Percentiles rank a stretch among this genome's conserved stretches.
phyloP scores from a whole-genome alignment of 371 early-diverging fungal species.

The Homolaphlyctis polyrhiza region DNA sequence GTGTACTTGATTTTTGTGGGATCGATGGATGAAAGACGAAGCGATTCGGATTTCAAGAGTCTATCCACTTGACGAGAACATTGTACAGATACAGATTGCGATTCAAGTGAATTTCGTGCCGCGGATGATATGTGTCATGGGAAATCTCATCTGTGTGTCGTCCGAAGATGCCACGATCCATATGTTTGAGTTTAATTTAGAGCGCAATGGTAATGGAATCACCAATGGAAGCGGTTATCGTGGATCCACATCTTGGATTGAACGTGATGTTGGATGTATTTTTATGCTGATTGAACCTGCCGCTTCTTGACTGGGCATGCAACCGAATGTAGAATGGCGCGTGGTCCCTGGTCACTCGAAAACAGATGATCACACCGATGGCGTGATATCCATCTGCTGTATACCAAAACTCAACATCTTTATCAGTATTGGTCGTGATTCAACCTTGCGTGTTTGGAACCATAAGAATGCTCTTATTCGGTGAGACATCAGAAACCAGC shows the following conservation, averaged over 20 bases:
- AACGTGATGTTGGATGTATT: too few relatives aligned
- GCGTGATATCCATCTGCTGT: slow-evolving; percentile 24
- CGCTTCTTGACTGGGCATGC: too few relatives aligned
- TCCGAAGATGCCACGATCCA: slow-evolving; percentile 32
- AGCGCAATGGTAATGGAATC: slow-evolving; percentile 15
- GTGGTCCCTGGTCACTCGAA: slow-evolving; percentile 25
- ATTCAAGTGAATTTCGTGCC: slow-evolving; percentile 30
- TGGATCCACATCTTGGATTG: too few relatives aligned
- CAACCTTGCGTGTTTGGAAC: slow-evolving; percentile 42
- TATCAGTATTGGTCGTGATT: slow-evolving; percentile 28
- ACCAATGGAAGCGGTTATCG: not conserved
- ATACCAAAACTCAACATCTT: slow-evolving; percentile 29
- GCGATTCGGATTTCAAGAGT: slow-evolving; percentile 27
- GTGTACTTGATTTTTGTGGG: not conserved
- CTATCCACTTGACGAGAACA: slow-evolving; percentile 12
- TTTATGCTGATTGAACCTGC: too few relatives aligned
- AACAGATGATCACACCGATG: slow-evolving; percentile 43
- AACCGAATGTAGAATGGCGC: slow-evolving; percentile 31
- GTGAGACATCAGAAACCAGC: slow-evolving; percentile 11
- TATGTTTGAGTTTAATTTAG: slow-evolving; percentile 29
- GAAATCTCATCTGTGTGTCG: slow-evolving; percentile 23
- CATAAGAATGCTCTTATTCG: slow-evolving; percentile 34
- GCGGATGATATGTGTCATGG: slow-evolving; percentile 21
- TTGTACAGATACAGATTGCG: slow-evolving; percentile 22
- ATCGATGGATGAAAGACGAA: slow-evolving; percentile 22